A percentile compares a stretch with the other conserved stretches of the same genome.
These are phyloP conservation scores for Serendipita sp. DNA, from an alignment of 768 basidiomycete species.

Conservation along the genomic window DNA sequence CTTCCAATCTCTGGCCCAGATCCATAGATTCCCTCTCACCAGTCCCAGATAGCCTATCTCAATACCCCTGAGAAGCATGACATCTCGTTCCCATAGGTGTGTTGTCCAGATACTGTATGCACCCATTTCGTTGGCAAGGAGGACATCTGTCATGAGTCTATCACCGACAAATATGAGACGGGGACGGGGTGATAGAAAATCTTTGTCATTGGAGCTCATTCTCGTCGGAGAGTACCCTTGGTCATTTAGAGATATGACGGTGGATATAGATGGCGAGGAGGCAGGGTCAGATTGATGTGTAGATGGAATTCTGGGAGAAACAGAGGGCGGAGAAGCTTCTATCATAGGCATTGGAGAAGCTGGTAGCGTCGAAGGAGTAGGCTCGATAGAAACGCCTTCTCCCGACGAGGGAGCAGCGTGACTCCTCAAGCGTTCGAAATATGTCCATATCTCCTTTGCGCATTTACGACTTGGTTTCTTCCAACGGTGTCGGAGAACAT, in stretches of 20 bases:
- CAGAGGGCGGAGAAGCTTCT: neutral
- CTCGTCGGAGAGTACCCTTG: neutral
- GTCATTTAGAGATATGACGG: slow-evolving; percentile 25
- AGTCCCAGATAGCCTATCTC: neutral
- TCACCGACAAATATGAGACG: slow-evolving; percentile 70
- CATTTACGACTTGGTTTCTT: slow-evolving; percentile 74
- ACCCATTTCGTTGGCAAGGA: slow-evolving; percentile 68
- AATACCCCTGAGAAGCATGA: slow-evolving; percentile 9
- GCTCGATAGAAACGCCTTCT: neutral
- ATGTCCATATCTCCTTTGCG: slow-evolving; percentile 46
- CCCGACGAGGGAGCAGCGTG: neutral
- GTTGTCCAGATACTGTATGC: slow-evolving; percentile 13
- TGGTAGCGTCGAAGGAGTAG: neutral
- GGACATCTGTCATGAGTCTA: slow-evolving; percentile 78
- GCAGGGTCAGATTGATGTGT: slow-evolving; percentile 23
- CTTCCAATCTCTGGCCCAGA: neutral
- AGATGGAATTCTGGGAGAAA: slow-evolving; percentile 10
- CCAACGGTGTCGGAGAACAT: slow-evolving; percentile 60
- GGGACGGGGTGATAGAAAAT: neutral
- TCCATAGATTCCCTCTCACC: neutral
- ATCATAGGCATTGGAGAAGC: neutral
- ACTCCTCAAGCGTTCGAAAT: slow-evolving; percentile 33
- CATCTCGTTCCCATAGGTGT: slow-evolving; percentile 14
- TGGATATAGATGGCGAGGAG: slow-evolving; percentile 32
- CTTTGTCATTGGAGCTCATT: neutral